Evolutionary conservation across 2,329 filamentous ascomycete species (phyloP).

Genomic region (Clonostachys sp.): DNA sequence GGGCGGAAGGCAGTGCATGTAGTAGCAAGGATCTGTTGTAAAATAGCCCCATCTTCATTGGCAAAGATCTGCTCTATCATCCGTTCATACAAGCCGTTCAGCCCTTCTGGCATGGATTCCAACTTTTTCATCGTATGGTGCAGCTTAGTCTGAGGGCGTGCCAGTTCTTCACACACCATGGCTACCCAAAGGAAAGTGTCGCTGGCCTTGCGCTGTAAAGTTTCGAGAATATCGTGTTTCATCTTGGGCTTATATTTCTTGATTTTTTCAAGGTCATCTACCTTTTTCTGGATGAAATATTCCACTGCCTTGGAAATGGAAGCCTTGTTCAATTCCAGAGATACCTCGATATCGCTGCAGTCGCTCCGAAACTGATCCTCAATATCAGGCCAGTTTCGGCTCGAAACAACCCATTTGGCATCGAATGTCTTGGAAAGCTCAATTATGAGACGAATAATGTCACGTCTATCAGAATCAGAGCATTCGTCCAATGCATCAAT

Average conservation of each 20-base stretch:
- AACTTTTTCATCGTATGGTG: slow-evolving; percentile 9
- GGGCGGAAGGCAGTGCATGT: slow-evolving; percentile 21
- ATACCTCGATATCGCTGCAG: slow-evolving; percentile 12
- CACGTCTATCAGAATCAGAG: slow-evolving; percentile 1
- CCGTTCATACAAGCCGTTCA: slow-evolving; percentile 23
- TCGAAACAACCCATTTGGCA: slow-evolving; percentile 37
- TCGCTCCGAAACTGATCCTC: slow-evolving; percentile 17
- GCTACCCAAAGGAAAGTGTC: slow-evolving; percentile 21
- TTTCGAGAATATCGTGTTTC: not conserved
- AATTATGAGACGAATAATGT: slow-evolving; percentile 21
- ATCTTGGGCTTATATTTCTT: slow-evolving; percentile 4
- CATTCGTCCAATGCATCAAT: slow-evolving; percentile 45
- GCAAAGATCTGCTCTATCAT: slow-evolving; percentile 24
- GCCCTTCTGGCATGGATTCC: slow-evolving; percentile 16
- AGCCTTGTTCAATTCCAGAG: slow-evolving; percentile 27
- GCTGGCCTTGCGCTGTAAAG: slow-evolving; percentile 21
- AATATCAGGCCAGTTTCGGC: slow-evolving; percentile 33
- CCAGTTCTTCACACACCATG: slow-evolving; percentile 8
- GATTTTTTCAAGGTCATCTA: slow-evolving; percentile 12
- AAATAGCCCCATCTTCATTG: slow-evolving; percentile 17
- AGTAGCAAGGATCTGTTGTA: slow-evolving; percentile 20
- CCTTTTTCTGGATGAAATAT: slow-evolving; percentile 23
- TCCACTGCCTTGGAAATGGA: slow-evolving; percentile 23
- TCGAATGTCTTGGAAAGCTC: slow-evolving; percentile 18
- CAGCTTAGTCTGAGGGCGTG: not conserved